A percentile compares a stretch with the other conserved stretches of the same genome.
Conservation (phyloP, 2,329 filamentous ascomycete species). For the Atkinsonella hypoxylon region DNA sequence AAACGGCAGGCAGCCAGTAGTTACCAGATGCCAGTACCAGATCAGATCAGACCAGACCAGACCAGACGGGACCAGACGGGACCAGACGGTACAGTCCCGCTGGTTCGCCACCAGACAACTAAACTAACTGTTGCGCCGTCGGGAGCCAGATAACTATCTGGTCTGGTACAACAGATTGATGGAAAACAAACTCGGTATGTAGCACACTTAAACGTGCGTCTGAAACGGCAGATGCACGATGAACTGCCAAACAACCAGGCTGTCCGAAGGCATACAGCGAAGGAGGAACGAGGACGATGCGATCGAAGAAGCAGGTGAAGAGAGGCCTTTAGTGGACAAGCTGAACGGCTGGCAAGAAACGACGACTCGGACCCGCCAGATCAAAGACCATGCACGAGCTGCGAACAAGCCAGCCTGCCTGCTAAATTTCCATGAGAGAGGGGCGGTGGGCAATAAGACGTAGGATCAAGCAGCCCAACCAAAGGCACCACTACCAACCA, state of each 20-base stretch:
- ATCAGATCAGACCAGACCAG: too few relatives aligned
- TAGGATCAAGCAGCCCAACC: background rate
- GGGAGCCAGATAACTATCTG: too few relatives aligned
- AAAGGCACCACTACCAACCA: slow-evolving; percentile 2
- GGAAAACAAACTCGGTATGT: background rate
- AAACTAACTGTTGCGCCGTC: too few relatives aligned
- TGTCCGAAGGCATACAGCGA: background rate
- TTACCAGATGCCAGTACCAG: too few relatives aligned
- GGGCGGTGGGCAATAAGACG: background rate
- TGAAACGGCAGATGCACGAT: background rate
- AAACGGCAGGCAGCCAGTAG: too few relatives aligned
- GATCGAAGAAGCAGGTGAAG: background rate
- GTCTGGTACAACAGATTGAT: background rate
- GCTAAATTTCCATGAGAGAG: background rate
- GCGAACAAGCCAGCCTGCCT: background rate
- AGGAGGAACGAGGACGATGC: background rate
- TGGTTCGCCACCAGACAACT: background rate
- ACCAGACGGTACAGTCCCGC: background rate
- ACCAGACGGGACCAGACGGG: background rate
- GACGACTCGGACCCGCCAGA: background rate
- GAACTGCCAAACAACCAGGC: background rate
- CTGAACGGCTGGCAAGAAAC: background rate
- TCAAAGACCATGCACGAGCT: background rate
- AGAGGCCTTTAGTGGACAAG: background rate
- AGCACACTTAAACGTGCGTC: background rate